Percentiles rank a stretch among this genome's conserved stretches.
Conservation (phyloP, 257 asterid species). For the Solanum lignicaule region DNA sequence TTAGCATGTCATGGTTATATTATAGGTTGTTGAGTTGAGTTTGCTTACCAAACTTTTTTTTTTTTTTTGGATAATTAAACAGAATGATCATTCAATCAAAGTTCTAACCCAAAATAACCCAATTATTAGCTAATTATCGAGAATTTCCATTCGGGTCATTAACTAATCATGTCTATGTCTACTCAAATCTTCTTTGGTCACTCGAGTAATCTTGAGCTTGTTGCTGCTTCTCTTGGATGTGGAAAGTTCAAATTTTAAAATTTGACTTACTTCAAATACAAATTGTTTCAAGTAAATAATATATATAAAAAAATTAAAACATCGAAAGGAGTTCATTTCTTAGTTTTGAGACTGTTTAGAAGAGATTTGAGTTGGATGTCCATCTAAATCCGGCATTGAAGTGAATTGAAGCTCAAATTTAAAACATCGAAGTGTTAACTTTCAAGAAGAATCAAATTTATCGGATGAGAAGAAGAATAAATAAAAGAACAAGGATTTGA, state of each 20-base stretch:
- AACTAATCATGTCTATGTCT: background rate
- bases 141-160: background rate
- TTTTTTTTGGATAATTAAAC: no score
- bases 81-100: background rate
- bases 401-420: background rate
- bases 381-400: background rate
- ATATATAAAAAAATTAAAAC: background rate
- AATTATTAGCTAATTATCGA: no score
- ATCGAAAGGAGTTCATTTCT: accelerated
- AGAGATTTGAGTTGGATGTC: background rate
- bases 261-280: background rate
- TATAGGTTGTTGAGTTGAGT: background rate
- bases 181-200: no score
- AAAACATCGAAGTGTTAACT: no score
- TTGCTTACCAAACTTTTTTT: background rate
- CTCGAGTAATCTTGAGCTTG: background rate
- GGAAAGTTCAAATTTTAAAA: background rate
- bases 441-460: no score
- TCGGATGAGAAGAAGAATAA: no score
- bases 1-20: background rate
- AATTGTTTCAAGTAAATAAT: no score
- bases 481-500: no score
- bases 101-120: background rate
- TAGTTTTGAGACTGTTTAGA: background rate
- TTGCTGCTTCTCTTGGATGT: background rate